A percentile compares a stretch with the other conserved stretches of the same genome.
These are phyloP conservation scores for Acrocalymma vagum DNA, from an alignment of 2,329 filamentous ascomycete species.

Conservation along the genomic window DNA sequence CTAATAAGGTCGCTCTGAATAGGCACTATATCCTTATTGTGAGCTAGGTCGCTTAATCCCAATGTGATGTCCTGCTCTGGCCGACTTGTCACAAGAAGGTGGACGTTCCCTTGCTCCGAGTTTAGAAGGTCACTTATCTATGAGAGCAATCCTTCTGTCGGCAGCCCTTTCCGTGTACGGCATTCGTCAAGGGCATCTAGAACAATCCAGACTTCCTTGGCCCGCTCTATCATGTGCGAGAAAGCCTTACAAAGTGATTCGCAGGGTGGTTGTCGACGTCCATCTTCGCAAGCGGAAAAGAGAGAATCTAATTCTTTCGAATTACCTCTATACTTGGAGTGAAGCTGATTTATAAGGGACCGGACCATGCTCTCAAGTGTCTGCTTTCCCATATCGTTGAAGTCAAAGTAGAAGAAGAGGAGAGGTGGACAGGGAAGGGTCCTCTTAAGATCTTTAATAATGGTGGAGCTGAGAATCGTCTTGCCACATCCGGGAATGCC, in stretches of 20 bases:
- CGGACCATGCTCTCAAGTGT: conserved; percentile 33
- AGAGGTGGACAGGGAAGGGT: background rate
- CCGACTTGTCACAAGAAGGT: conserved; percentile 9
- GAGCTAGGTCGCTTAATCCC: background rate
- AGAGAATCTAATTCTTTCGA: conserved; percentile 1
- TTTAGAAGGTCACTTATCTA: conserved; percentile 4
- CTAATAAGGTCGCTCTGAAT: conserved; percentile 25
- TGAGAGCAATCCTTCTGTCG: conserved; percentile 6
- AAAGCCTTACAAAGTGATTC: background rate
- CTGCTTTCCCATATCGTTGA: conserved; percentile 34
- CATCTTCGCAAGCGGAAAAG: conserved; percentile 1
- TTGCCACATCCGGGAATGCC: conserved; percentile 51
- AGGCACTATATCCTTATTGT: conserved; percentile 15
- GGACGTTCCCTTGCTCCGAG: conserved; percentile 7
- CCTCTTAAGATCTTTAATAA: conserved; percentile 32
- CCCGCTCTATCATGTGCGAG: background rate
- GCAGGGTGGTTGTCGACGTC: background rate
- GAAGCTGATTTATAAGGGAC: conserved; percentile 44
- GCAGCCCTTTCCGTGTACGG: conserved; percentile 2
- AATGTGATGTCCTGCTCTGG: conserved; percentile 6
- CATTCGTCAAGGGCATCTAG: conserved; percentile 18
- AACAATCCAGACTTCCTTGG: conserved; percentile 3
- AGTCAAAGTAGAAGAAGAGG: conserved; percentile 48
- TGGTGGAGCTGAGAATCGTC: conserved; percentile 43
- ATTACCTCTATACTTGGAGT: conserved; percentile 5